Evolutionary conservation across 495 filamentous ascomycete species (phyloP), one percentile per base, ranked within the genome.

Genomic region (Letharia lupina): DNA sequence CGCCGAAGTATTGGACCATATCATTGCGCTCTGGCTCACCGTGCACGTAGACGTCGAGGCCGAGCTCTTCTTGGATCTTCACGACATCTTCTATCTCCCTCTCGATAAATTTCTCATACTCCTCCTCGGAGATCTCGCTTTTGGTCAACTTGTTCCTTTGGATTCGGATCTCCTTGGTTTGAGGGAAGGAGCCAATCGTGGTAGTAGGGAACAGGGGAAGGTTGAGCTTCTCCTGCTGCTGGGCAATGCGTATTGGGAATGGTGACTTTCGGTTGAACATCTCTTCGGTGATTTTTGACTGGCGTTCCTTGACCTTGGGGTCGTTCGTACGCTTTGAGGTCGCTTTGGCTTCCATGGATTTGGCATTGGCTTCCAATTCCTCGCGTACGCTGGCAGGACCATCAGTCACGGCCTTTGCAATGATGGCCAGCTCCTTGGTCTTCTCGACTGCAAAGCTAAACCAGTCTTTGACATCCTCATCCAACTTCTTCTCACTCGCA

Each of bases 1-100:
- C 94, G 77, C 94, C 94, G 74, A 98, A 98, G 87, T 97, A 98
- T 79, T 98, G 94, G 50, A 98, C 94, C 94, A 98, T 98, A 87
- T 98, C 94, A 80, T 98, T 98, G 78, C 94, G 91, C 84, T 98
- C 94, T 61, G 94, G 93, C 83, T 98, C 94, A 74, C 94, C 94
- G 82, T 98, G 94, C 67, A 98, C 94, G 74, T 89, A 88, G 74
- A 98, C 95, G 73, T 98, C 94, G 31, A 98, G 87, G 75, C 84
- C 91, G 70, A 98, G 93, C 81, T 96, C 93, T 72, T 98, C 93
- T 83, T 98, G 94, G 79, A 98, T 89, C 82, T 90, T 89, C 79
- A 98, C 83, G 73, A 91, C 89, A 58, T 91, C 85, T 72, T 90
- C 78, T 76, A 98, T 98, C 84, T 98, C 95, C 83, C 93, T 88